Evolutionary conservation across 768 basidiomycete species (phyloP).

Genomic region (Tephrocybe sp.): DNA sequence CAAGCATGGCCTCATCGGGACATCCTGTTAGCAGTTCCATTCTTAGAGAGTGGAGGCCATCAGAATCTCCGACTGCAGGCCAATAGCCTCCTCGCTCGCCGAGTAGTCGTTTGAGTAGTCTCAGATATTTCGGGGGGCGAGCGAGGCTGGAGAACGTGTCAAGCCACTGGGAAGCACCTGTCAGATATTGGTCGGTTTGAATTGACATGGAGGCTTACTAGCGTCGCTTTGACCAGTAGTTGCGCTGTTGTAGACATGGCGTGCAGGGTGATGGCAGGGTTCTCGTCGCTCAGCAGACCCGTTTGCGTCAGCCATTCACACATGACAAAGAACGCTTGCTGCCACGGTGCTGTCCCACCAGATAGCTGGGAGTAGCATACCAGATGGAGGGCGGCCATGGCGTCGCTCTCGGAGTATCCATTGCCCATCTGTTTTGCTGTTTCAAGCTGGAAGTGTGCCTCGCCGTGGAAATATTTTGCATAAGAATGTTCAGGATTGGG

Average conservation of each 20-base stretch:
- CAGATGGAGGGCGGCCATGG: conserved; percentile 75
- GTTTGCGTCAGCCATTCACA: conserved; percentile 75
- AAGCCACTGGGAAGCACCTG: conserved; percentile 57
- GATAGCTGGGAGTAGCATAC: conserved; percentile 71
- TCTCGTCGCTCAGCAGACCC: conserved; percentile 59
- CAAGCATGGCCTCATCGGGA: conserved; percentile 75
- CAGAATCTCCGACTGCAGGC: conserved; percentile 32
- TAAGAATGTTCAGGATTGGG: conserved; percentile 52
- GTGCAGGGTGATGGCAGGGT: conserved; percentile 58
- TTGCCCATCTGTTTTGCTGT: conserved; percentile 52
- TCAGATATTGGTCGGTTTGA: conserved; percentile 15
- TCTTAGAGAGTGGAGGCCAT: conserved; percentile 42
- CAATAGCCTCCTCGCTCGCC: conserved; percentile 49
- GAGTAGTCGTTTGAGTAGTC: conserved; percentile 66
- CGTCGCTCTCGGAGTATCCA: conserved; percentile 63
- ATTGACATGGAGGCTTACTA: conserved; percentile 50
- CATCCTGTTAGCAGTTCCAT: conserved; percentile 75
- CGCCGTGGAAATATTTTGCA: conserved; percentile 65
- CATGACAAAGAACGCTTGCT: conserved; percentile 62
- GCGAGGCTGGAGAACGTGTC: conserved; percentile 68
- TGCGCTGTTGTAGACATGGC: conserved; percentile 52
- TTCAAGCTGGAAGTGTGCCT: conserved; percentile 61
- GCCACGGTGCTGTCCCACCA: conserved; percentile 70
- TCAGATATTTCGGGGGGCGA: conserved; percentile 62
- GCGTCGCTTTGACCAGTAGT: conserved; percentile 63